These are phyloP conservation scores for Juncus inflexus DNA, from an alignment of 176 grass and related monocot genomes.

Conservation along the genomic window DNA sequence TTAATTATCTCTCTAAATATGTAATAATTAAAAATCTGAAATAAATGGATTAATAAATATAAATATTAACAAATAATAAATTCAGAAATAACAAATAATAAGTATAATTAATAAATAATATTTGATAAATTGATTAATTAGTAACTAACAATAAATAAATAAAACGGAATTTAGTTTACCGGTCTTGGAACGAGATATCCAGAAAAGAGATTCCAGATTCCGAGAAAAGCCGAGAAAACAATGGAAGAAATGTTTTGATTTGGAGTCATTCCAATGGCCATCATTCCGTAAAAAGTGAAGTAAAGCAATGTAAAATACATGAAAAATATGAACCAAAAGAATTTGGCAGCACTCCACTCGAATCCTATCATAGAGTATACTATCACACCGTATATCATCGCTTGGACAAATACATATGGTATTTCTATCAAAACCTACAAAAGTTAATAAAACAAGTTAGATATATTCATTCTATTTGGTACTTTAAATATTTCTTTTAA, in stretches of 20 bases:
- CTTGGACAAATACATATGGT: conserved; percentile 6
- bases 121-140: no score
- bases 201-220: background rate
- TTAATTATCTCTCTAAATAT: background rate
- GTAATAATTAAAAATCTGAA: background rate
- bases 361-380: conserved; percentile 7
- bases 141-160: no score
- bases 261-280: background rate
- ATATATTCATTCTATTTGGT: no score
- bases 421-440: background rate
- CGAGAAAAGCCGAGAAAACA: background rate
- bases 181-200: background rate
- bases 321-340: conserved; percentile 4
- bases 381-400: conserved; percentile 1
- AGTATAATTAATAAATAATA: no score
- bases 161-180: background rate
- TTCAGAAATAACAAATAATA: background rate
- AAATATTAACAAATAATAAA: background rate
- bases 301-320: conserved; percentile 2
- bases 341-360: background rate
- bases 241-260: background rate
- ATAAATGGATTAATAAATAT: background rate
- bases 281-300: conserved; percentile 7
- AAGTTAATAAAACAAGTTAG: background rate
- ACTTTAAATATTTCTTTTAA: background rate